These are phyloP conservation scores for Chaetomiaceae sp. DNA, from an alignment of 2,329 filamentous ascomycete species.

Conservation along the genomic window DNA sequence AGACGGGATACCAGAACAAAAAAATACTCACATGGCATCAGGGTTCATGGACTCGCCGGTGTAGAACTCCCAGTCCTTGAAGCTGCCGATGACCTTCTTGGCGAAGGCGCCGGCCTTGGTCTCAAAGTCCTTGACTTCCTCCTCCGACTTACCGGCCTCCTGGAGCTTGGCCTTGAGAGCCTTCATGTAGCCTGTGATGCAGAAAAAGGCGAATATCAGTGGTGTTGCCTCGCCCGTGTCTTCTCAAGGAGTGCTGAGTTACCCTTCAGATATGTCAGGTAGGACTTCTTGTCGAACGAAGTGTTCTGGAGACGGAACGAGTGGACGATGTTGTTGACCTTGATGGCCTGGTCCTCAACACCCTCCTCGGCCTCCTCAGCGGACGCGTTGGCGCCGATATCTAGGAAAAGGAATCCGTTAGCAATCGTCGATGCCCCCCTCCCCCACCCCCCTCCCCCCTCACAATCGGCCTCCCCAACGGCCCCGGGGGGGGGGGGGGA, in stretches of 20 bases:
- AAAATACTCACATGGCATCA: slow-evolving; percentile 73
- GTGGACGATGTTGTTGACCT: slow-evolving; percentile 90
- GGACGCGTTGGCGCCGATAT: slow-evolving; percentile 94
- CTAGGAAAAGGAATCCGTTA: slow-evolving; percentile 37
- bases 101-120: slow-evolving; percentile 66
- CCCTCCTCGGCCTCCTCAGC: slow-evolving; percentile 82
- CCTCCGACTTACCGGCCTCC: slow-evolving; percentile 52
- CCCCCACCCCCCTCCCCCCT: no score
- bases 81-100: slow-evolving; percentile 80
- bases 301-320: slow-evolving; percentile 84
- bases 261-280: slow-evolving; percentile 83
- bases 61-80: slow-evolving; percentile 95
- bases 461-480: no score
- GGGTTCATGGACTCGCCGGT: slow-evolving; percentile 89
- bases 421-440: background rate
- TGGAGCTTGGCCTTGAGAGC: slow-evolving; percentile 68
- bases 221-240: no score
- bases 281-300: slow-evolving; percentile 81
- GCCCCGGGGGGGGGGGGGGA: no score
- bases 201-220: slow-evolving; percentile 3
- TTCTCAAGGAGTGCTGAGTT: background rate
- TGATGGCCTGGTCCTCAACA: slow-evolving; percentile 63
- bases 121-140: slow-evolving; percentile 75
- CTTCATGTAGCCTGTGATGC: slow-evolving; percentile 74
- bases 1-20: no score